Base-by-base conservation (phyloP, 2,329 filamentous ascomycete genomes). In the Phyllosticta capitalensis region DNA sequence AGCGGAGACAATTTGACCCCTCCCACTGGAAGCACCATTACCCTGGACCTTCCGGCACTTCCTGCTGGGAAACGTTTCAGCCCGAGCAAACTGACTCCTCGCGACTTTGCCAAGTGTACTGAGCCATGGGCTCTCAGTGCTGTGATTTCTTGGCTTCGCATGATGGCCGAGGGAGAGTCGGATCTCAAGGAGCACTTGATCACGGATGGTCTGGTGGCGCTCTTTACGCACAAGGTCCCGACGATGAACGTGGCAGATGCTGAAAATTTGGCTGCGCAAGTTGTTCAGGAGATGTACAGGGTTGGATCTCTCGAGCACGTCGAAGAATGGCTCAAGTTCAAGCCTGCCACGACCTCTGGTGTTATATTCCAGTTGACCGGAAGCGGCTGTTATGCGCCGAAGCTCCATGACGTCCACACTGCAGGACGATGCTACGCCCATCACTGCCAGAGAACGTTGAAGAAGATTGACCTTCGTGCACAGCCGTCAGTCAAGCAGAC, bases 181-280 rank as follows among this genome's bases (percentile, higher is more conserved):
- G 91, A 99, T 72, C 76, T 99, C 53, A 91, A 88, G 69, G 84
- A 88, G 68, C 89, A 90, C 68, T 86, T 88, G 1, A 85, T 99
- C 56, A 87, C 90, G 61, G 92, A 97, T 65, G 92, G 90, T 2
- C 80, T 99, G 50, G 86, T 96, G 50, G 88, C 86, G 28, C 78
- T 99, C 6, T 97, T 99, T 71, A 95, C 90, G 1, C 83, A 89
- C 74, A 97, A 96, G 73, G 91, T 99, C 0, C 92, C 94, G 0
- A 99, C 91, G 0, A 96, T 99, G 90, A 97, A 99, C 67, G 92
- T 94, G 50, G 92, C 92, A 5, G 95, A 99, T 77, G 94, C 94
- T 0, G 94, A 99, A 71, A 87, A 86, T 0, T 79, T 99, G 56
- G 90, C 89, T 63, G 82, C 83, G 61, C 84, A 84, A 49, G 89